These are phyloP conservation scores for Steccherinum ochraceum DNA, from an alignment of 768 basidiomycete genomes.

Conservation along the genomic window DNA sequence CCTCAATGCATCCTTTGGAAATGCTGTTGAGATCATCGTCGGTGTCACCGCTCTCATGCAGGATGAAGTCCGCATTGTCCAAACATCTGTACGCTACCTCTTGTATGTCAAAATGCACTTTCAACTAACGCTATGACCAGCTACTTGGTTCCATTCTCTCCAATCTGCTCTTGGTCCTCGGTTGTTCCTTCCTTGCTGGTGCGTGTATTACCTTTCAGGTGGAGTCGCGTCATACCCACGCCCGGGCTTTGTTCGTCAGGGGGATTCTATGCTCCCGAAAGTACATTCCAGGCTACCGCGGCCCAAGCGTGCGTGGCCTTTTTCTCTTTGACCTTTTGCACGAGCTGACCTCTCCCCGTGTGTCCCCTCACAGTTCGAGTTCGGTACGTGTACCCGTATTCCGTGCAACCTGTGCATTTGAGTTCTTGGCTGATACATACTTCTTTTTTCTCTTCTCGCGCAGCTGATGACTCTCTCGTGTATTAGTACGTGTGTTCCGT, in stretches of 20 bases:
- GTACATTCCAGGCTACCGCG: slow-evolving; percentile 73
- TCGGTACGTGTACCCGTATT: slow-evolving; percentile 26
- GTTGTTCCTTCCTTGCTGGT: slow-evolving; percentile 87
- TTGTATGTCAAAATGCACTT: slow-evolving; percentile 1
- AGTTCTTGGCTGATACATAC: not conserved
- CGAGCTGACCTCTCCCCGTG: not conserved
- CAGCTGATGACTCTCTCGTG: slow-evolving; percentile 83
- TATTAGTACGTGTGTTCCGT: slow-evolving; percentile 51
- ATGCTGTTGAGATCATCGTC: slow-evolving; percentile 86
- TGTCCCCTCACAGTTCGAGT: slow-evolving; percentile 23
- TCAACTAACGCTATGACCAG: slow-evolving; percentile 26
- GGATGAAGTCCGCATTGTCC: slow-evolving; percentile 86
- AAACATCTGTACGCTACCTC: slow-evolving; percentile 63
- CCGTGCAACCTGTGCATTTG: slow-evolving; percentile 1
- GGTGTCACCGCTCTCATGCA: slow-evolving; percentile 79
- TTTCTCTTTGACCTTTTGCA: not conserved
- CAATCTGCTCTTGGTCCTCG: slow-evolving; percentile 84
- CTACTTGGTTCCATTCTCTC: slow-evolving; percentile 90
- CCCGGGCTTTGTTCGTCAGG: slow-evolving; percentile 31
- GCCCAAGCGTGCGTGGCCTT: slow-evolving; percentile 68
- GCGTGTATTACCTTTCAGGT: slow-evolving; percentile 12
- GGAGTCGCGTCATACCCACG: not conserved
- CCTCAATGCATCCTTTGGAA: slow-evolving; percentile 79
- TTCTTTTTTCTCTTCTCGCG: slow-evolving; percentile 5
- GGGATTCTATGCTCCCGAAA: slow-evolving; percentile 60